phyloP scores from a whole-genome alignment of 768 basidiomycete genomes.

The Tephrocybe sp. region DNA sequence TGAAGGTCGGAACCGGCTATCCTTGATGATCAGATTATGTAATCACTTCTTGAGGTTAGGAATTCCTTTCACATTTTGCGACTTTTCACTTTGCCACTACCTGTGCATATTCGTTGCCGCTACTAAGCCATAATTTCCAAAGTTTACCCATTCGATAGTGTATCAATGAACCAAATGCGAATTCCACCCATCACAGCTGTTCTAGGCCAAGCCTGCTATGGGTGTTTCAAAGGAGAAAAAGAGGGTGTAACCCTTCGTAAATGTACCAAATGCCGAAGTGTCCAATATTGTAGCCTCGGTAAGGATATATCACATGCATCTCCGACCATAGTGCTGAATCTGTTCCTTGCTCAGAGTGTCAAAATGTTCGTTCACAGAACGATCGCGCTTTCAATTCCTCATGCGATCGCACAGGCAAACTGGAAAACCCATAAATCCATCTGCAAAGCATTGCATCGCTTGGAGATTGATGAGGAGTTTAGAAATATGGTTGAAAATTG shows the following conservation, averaged over 20 bases:
- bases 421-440: slow-evolving; percentile 31
- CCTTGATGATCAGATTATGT: too few species aligned
- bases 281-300: slow-evolving; percentile 33
- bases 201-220: slow-evolving; percentile 29
- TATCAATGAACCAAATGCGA: too few species aligned
- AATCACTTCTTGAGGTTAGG: too few species aligned
- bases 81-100: too few species aligned
- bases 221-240: slow-evolving; percentile 27
- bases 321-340: too few species aligned
- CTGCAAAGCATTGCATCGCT: slow-evolving; percentile 29
- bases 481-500: slow-evolving; percentile 10
- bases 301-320: neutral
- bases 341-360: slow-evolving; percentile 23
- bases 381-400: neutral
- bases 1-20: too few species aligned
- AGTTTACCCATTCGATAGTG: too few species aligned
- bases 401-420: slow-evolving; percentile 16
- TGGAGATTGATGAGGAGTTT: slow-evolving; percentile 19
- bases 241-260: slow-evolving; percentile 21
- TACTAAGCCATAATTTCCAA: too few species aligned
- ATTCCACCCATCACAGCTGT: slow-evolving; percentile 25
- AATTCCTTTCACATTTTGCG: too few species aligned
- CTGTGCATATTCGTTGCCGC: too few species aligned
- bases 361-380: slow-evolving; percentile 23
- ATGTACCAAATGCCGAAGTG: slow-evolving; percentile 30